phyloP scores from a whole-genome alignment of 2,329 filamentous ascomycete genomes.

The Scorias spongiosa region DNA sequence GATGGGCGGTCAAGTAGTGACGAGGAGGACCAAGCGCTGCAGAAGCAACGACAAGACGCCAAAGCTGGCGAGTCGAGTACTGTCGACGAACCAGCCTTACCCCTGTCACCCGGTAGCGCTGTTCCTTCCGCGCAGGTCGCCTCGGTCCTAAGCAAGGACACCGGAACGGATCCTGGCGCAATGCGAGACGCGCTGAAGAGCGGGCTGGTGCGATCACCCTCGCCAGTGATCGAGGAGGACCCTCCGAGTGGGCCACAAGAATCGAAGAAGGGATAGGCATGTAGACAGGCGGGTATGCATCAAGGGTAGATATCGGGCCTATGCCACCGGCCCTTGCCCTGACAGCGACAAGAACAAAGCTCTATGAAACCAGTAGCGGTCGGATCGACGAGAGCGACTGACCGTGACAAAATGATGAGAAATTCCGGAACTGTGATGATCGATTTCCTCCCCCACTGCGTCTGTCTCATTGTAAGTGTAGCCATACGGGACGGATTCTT shows the following conservation, averaged over 20 bases:
- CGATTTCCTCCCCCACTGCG: too few species aligned
- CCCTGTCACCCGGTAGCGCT: slow-evolving; percentile 11
- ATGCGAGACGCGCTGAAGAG: slow-evolving; percentile 14
- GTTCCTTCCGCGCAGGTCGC: slow-evolving; percentile 13
- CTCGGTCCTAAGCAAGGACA: slow-evolving; percentile 9
- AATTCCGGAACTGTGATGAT: too few species aligned
- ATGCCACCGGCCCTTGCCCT: too few species aligned
- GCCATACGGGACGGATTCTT: too few species aligned
- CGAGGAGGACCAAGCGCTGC: slow-evolving; percentile 20
- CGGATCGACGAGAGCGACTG: too few species aligned
- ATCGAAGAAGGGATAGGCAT: too few species aligned
- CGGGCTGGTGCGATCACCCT: slow-evolving; percentile 15
- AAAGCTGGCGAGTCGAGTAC: not conserved
- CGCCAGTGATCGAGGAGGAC: slow-evolving; percentile 15
- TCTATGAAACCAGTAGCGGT: too few species aligned
- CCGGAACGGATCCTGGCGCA: slow-evolving; percentile 11
- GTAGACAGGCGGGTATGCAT: too few species aligned
- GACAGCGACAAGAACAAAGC: too few species aligned
- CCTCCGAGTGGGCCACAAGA: not conserved
- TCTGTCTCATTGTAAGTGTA: too few species aligned
- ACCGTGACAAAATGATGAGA: too few species aligned
- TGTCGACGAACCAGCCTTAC: slow-evolving; percentile 5
- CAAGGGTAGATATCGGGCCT: too few species aligned
- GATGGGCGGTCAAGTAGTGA: slow-evolving; percentile 24
- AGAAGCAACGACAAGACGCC: not conserved